Evolutionary conservation across 805 yeast species (phyloP), one percentile per base, ranked within the genome.

Genomic region (Candida anglica): DNA sequence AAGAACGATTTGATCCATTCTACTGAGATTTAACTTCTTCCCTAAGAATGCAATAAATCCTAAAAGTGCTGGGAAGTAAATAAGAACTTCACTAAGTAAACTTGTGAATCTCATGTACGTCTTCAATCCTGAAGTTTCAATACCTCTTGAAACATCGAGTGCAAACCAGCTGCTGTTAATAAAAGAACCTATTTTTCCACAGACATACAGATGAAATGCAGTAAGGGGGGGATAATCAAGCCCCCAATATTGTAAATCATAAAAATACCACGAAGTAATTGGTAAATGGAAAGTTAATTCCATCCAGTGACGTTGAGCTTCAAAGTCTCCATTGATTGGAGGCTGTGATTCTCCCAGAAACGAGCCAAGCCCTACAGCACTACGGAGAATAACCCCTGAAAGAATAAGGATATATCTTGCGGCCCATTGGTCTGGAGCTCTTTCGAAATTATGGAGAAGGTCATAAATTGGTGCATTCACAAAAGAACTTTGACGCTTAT

Each of bases 301-400:
- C 75, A 93, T 72, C 98, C 98, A 93, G 57, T 91, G 98, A 44
- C 98, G 74, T 57, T 93, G 98, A 0, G 98, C 98, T 57, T 93
- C 98, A 51, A 93, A 91, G 54, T 93, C 98, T 5, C 98, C 98
- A 64, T 67, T 79, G 76, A 86, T 76, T 4, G 98, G 98, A 6
- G 84, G 78, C 2, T 69, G 63, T 6, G 61, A 60, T 40, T 58
- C 54, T 0, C 98, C 98, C 15, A 95, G 86, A 52, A 77, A 89
- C 4, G 87, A 73, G 1, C 98, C 98, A 23, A 89, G 65, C 0
- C 96, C 96, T 15, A 91, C 81, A 1, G 95, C 95, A 34, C 86
- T 73, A 42, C 95, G 70, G 2, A 88, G 71, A 8, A 91, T 75
- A 4, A 89, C 56, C 1, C 94, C 86, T 40, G 85, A 75, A 32